phyloP scores from a whole-genome alignment of 2,329 filamentous ascomycete genomes.

The Calonectria henricotiae region DNA sequence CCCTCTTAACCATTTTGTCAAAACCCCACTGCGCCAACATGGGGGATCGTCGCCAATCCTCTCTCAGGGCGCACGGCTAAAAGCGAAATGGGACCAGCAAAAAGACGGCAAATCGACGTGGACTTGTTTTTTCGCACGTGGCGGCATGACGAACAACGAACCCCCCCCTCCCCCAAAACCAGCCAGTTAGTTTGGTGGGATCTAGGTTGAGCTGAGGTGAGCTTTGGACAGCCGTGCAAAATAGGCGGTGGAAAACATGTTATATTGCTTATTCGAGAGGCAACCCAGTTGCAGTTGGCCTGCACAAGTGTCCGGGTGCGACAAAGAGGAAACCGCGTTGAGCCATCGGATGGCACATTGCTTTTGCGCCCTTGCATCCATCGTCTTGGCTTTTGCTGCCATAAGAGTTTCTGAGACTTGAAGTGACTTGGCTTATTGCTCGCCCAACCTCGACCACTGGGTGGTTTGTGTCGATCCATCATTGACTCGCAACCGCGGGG shows the following conservation, averaged over 20 bases:
- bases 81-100: not conserved
- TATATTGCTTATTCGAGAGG: constrained; percentile 12
- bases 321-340: not conserved
- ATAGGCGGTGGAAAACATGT: not conserved
- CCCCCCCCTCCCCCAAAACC: not conserved
- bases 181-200: constrained; percentile 19
- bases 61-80: not conserved
- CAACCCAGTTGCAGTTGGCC: not conserved
- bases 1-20: constrained; percentile 5
- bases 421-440: constrained; percentile 7
- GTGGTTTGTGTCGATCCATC: constrained; percentile 13
- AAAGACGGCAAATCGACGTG: constrained; percentile 18
- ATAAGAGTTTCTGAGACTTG: not conserved
- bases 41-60: constrained; percentile 16
- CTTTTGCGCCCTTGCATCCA: not conserved
- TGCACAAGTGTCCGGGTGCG: not conserved
- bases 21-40: constrained; percentile 13
- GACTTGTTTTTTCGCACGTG: constrained; percentile 23
- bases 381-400: not conserved
- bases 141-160: constrained; percentile 5
- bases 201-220: not conserved
- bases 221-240: constrained; percentile 8
- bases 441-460: not conserved
- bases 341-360: constrained; percentile 2
- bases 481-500: not conserved